Evolutionary conservation across 1,139 yeast genomes (phyloP), one percentile per base, ranked within the genome.

Genomic region (Diutina sp.): DNA sequence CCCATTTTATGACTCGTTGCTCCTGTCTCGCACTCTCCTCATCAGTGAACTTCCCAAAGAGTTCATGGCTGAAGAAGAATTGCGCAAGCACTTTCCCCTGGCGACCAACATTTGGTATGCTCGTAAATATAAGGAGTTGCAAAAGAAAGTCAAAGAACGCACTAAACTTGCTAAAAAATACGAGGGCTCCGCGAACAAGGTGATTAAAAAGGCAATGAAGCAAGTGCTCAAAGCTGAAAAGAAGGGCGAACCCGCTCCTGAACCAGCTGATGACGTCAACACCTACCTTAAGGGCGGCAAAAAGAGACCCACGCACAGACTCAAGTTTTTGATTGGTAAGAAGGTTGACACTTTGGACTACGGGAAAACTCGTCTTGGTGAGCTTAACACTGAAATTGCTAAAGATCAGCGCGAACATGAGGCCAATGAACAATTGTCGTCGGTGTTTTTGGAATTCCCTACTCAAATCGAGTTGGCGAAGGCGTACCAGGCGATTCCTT

Each of bases 401-500:
- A 69, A 71, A 28, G 67, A 78, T 60, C 93, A 86, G 65, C 68
- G 71, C 54, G 69, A 70, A 46, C 78, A 74, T 62, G 67, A 71
- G 63, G 70, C 72, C 46, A 65, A 66, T 55, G 67, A 71, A 8
- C 73, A 70, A 56, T 14, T 52, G 38, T 73, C 70, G 57, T 76
- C 90, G 1, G 76, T 84, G 21, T 84, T 87, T 61, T 81, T 87
- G 56, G 90, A 85, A 66, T 87, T 86, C 66, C 84, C 83, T 56
- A 77, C 79, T 61, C 93, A 86, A 68, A 78, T 83, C 62, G 79
- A 76, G 63, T 90, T 91, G 44, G 93, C 87, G 67, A 68, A 80
- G 61, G 90, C 90, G 6, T 82, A 68, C 63, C 93, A 85, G 69
- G 71, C 86, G 1, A 67, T 80, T 21, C 70, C 76, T 30, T 82